Evolutionary conservation across 768 basidiomycete genomes (phyloP).

Genomic region (Rhizopogon vesiculosus): DNA sequence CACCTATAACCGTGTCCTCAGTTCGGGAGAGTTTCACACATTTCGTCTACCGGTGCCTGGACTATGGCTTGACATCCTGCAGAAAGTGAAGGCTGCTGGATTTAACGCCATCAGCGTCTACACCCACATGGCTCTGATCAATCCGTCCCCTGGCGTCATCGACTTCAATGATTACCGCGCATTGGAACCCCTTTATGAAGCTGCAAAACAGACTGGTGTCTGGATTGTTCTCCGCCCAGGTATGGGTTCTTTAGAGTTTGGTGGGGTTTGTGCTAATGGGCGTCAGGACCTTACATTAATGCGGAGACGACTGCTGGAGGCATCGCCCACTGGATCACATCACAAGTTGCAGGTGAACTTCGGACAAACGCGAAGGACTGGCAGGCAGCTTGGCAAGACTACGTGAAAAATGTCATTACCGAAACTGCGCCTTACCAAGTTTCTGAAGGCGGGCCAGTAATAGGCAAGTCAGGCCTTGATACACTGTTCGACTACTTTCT

Average conservation of each 20-base stretch:
- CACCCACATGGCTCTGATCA: slow-evolving; percentile 73
- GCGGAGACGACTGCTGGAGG: slow-evolving; percentile 81
- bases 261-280: slow-evolving; percentile 34
- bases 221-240: slow-evolving; percentile 82
- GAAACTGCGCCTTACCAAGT: slow-evolving; percentile 65
- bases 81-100: slow-evolving; percentile 66
- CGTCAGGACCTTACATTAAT: slow-evolving; percentile 56
- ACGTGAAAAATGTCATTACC: slow-evolving; percentile 61
- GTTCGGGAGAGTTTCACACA: slow-evolving; percentile 40
- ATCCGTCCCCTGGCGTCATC: slow-evolving; percentile 42
- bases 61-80: slow-evolving; percentile 68
- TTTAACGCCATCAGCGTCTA: slow-evolving; percentile 78
- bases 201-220: slow-evolving; percentile 67
- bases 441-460: slow-evolving; percentile 67
- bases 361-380: slow-evolving; percentile 48
- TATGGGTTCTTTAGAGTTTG: slow-evolving; percentile 15
- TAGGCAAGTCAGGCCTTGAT: slow-evolving; percentile 39
- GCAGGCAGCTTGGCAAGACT: slow-evolving; percentile 61
- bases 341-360: slow-evolving; percentile 56
- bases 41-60: slow-evolving; percentile 28
- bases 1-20: slow-evolving; percentile 19
- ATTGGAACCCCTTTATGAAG: slow-evolving; percentile 66
- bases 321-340: slow-evolving; percentile 64
- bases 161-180: slow-evolving; percentile 46
- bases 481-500: not conserved